Percentiles rank a stretch among this genome's conserved stretches.
Conservation (phyloP, 2,329 filamentous ascomycete genomes). For the Penicillium expansum region DNA sequence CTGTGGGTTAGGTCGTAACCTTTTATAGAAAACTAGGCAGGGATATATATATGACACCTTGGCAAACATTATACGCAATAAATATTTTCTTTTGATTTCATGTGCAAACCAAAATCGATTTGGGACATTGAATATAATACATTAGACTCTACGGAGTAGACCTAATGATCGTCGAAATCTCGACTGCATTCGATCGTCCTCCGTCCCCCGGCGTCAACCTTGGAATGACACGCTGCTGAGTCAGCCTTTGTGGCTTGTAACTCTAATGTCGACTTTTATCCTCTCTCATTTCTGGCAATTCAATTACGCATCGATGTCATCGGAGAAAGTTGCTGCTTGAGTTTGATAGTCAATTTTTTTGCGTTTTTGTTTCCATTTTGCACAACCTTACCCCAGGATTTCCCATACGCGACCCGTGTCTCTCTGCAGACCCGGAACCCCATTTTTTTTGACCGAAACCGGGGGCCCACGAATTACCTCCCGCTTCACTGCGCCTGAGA, state of each 20-base stretch:
- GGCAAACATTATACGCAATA: neutral
- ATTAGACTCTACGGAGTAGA: neutral
- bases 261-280: conserved; percentile 4
- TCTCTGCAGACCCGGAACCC: conserved; percentile 1
- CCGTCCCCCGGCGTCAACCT: neutral
- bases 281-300: conserved; percentile 1
- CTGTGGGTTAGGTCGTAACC: neutral
- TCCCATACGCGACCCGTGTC: neutral
- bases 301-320: conserved; percentile 3
- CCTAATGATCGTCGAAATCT: neutral
- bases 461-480: conserved; percentile 3
- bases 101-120: neutral
- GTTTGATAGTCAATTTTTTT: neutral
- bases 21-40: neutral
- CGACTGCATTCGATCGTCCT: neutral
- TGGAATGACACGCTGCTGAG: conserved; percentile 9
- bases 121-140: neutral
- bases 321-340: neutral
- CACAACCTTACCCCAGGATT: conserved; percentile 2
- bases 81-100: too few relatives aligned
- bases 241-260: conserved; percentile 6
- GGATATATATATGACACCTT: neutral
- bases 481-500: neutral
- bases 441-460: conserved; percentile 2
- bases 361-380: conserved; percentile 8